Base-by-base conservation (phyloP, 805 yeast genomes). In the Pichia pseudocactophila region DNA sequence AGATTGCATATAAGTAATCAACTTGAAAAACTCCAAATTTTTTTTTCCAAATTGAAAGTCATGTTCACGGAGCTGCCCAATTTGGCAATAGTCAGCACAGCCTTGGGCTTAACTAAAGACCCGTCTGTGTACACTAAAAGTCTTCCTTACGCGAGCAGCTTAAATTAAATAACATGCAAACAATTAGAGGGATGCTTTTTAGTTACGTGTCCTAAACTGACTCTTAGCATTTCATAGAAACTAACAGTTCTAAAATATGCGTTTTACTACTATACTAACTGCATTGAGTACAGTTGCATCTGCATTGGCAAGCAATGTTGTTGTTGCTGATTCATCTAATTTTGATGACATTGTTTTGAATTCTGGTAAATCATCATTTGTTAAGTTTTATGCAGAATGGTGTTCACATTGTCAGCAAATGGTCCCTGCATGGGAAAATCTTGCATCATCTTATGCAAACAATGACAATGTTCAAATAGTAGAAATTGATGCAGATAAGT, bases 331-430 rank as follows among this genome's bases (percentile, higher is more conserved):
- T 45, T 77, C 73, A 47, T 57, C 62, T 30, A 73, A 66, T 47
- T 80, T 80, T 55, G 73, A 76, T 40, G 73, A 70, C 15, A 59
- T 75, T 34, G 82, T 78, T 15, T 62, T 71, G 41, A 72, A 76
- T 36, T 72, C 82, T 6, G 78, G 74, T 28, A 82, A 82, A 69
- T 82, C 79, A 53, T 74, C 89, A 9, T 70, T 87, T 48, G 85
- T 86, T 49, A 83, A 86, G 65, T 80, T 78, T 50, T 79, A 72
- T 52, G 84, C 88, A 9, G 77, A 74, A 41, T 80, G 88, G 88
- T 80, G 88, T 58, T 64, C 77, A 30, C 86, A 80, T 57, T 80
- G 88, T 56, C 74, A 73, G 55, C 66, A 64, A 30, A 55, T 80
- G 53, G 68, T 65, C 56, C 86, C 86, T 6, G 63, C 67, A 3